Conservation (phyloP, 2,329 filamentous ascomycete species). For the Monosporascus sp. region DNA sequence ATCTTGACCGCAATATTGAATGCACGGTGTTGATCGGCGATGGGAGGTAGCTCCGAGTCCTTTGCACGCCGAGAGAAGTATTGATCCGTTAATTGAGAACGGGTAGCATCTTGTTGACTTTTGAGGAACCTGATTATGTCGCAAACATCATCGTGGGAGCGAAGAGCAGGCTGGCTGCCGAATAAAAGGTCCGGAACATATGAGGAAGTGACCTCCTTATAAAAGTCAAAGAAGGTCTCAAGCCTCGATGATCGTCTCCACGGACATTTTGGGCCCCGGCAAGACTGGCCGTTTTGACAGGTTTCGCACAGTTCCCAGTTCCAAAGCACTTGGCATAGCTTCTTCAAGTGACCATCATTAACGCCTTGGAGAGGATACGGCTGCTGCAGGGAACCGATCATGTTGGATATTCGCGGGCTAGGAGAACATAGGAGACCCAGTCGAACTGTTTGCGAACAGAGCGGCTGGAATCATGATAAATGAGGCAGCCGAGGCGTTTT, state of each 20-base stretch:
- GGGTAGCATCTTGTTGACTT: background rate
- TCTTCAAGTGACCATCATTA: background rate
- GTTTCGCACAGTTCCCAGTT: slow-evolving; percentile 1
- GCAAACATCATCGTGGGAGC: slow-evolving; percentile 1
- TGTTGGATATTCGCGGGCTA: too few species aligned
- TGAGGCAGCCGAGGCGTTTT: too few species aligned
- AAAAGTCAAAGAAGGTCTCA: slow-evolving; percentile 3
- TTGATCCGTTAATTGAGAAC: background rate
- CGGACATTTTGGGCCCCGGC: background rate
- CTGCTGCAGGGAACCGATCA: too few species aligned
- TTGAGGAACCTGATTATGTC: background rate
- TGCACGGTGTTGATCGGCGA: slow-evolving; percentile 3
- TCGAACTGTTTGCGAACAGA: too few species aligned
- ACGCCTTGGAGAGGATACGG: background rate
- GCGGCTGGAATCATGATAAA: too few species aligned
- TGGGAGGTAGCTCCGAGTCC: background rate
- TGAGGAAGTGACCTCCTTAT: slow-evolving; percentile 1
- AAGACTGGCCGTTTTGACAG: background rate
- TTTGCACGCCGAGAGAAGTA: background rate
- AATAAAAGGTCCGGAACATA: slow-evolving; percentile 4
- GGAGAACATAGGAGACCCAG: too few species aligned
- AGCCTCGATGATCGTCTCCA: slow-evolving; percentile 1
- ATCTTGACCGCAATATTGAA: slow-evolving; percentile 2
- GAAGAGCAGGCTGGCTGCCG: background rate
- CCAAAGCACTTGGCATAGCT: slow-evolving; percentile 1